Conservation (phyloP, 192 early-diverging fungal species). For the Entomortierella chlamydospora region DNA sequence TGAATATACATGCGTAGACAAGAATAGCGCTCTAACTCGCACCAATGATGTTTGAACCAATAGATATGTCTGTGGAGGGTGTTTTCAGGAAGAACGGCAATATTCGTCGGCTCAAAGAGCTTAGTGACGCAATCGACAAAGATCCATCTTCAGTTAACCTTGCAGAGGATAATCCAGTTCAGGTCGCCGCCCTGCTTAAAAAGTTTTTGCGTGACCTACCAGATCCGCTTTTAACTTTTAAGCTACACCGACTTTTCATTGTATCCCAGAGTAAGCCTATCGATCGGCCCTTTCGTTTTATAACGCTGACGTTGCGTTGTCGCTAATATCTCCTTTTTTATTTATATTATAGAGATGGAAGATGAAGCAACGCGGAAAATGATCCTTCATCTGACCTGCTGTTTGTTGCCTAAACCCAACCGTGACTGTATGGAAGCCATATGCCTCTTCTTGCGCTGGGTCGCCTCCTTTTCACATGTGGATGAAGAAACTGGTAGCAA, state of each 20-base stretch:
- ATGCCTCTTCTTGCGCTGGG: constrained; percentile 86
- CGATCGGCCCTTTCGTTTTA: not conserved
- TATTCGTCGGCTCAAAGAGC: constrained; percentile 87
- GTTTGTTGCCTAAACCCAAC: constrained; percentile 90
- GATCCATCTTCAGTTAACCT: constrained; percentile 79
- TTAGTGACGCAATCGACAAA: constrained; percentile 87
- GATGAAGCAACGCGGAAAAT: constrained; percentile 66
- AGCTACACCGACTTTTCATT: constrained; percentile 88
- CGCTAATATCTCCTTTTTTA: not conserved
- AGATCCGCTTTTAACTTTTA: constrained; percentile 93
- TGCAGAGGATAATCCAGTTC: constrained; percentile 81
- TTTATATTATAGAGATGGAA: constrained; percentile 57
- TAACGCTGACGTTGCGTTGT: too few species aligned
- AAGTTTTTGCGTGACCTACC: constrained; percentile 97
- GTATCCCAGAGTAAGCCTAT: constrained; percentile 70
- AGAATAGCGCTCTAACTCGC: not conserved
- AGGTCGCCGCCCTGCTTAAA: constrained; percentile 94
- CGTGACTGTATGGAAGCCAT: constrained; percentile 93
- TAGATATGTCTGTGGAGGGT: constrained; percentile 85
- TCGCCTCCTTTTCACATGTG: constrained; percentile 78
- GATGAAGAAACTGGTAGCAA: constrained; percentile 82
- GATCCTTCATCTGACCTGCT: constrained; percentile 82
- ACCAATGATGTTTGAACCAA: not conserved
- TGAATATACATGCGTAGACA: not conserved
- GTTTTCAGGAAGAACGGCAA: constrained; percentile 99